Base-by-base conservation (phyloP, 31 red algal genomes). In the Porphyra umbilicalis region DNA sequence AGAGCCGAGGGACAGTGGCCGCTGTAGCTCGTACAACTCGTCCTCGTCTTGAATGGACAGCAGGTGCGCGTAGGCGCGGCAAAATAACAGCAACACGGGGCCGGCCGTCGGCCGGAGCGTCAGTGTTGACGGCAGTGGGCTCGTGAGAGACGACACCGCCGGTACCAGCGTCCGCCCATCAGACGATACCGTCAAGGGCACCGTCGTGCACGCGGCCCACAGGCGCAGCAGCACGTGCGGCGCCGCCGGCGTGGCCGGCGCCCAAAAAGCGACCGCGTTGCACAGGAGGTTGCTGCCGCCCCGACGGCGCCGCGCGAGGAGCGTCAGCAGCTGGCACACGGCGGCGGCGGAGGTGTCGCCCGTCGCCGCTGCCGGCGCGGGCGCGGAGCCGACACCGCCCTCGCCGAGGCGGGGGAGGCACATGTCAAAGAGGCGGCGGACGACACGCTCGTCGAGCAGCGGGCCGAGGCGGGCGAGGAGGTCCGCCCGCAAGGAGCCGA, bases 1-100 rank as follows among this genome's bases (percentile, higher is more conserved):
- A 36, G 87, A 78, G 0, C 74, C 79, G 16, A 86, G 78, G 8
- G 83, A 76, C 35, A 95, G 90, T 10, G 93, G 93, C 79, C 88
- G 85, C 42, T 39, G 76, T 20, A 85, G 79, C 32, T 91, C 83
- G 46, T 90, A 90, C 88, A 95, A 86, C 85, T 91, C 88, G 77
- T 95, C 88, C 31, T 77, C 88, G 35, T 90, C 88, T 74, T 95
- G 88, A 35, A 95, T 88, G 39, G 86, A 91, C n/a, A 95, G 78
- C 8, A 91, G 44, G 81, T 95, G 90, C 36, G 88, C 86, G 39
- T 95, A 95, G 30, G 89, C 77, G 35, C 79, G 80, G 32, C 84
- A 81, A 91, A 95, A 95, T 16, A 91, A 79, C 30, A 85, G 35
- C 9, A 95, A 77, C 75, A 95, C 81, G 16, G 88, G 88, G 9